Base-by-base conservation (phyloP, 768 basidiomycete species). In the Clitopilus hobsonii region DNA sequence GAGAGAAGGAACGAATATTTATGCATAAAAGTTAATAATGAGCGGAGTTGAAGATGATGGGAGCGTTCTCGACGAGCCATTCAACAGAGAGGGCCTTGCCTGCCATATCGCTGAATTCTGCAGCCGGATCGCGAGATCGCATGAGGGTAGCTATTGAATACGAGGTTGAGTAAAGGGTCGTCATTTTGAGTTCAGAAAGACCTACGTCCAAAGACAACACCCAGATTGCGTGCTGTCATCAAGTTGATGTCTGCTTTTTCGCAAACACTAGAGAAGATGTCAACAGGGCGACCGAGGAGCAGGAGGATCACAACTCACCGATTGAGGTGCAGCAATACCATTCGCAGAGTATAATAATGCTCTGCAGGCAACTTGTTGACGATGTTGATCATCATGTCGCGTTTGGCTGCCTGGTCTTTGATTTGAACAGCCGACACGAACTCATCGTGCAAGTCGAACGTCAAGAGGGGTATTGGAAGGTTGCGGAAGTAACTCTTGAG, bases 161-260 rank as follows among this genome's bases (percentile, higher is more conserved):
- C 28, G 48, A 23, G 22, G 45, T 56, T 60, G 32, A 63, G 53
- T 48, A 51, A 32, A 5, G 20, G 38, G 14, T 18, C 38, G 10
- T 0, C 6, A 32, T 22, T 20, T 29, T 13, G 20, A 48, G 38
- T 6, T 20, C 23, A 47, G 57, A 26, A 30, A 24, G 13, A 85
- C 96, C 72, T 69, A 98, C 96, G 97, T 62, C 97, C 97, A 71
- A 98, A 98, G 38, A 99, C 95, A 26, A 98, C 94, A 5, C 97
- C 97, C 20, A 99, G 74, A 64, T 98, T 99, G 59, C 94, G 82
- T 2, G 93, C 88, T 50, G 85, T 92, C 97, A 99, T 99, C 52
- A 94, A 77, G 70, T 99, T 99, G 49, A 73, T 76, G 38, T 87
- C 83, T 53, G 81, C 81, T 28, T 77, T 78, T 55, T 84, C 76